phyloP scores from a whole-genome alignment of 192 early-diverging fungal species.

The Coemansia sp. region DNA sequence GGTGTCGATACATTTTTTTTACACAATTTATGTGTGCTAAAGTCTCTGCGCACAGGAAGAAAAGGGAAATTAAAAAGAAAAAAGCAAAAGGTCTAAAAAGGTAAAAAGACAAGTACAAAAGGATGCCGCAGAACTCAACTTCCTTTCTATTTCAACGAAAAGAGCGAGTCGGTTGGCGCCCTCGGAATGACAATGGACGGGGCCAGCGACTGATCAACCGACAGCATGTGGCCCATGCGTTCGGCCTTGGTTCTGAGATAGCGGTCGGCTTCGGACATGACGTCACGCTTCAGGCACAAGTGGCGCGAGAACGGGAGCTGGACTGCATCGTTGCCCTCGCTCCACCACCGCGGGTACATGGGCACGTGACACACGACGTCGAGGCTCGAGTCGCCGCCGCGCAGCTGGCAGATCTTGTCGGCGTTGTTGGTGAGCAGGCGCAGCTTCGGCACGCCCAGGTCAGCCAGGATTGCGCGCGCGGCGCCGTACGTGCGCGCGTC shows the following conservation, averaged over 20 bases:
- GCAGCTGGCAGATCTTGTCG: constrained; percentile 84
- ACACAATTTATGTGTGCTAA: too few relatives aligned
- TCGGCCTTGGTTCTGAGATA: constrained; percentile 89
- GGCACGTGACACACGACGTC: constrained; percentile 78
- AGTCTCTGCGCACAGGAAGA: too few relatives aligned
- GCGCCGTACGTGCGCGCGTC: constrained; percentile 94
- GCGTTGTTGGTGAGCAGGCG: constrained; percentile 95
- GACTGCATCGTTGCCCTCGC: constrained; percentile 17
- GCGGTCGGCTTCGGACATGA: constrained; percentile 68
- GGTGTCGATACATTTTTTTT: too few relatives aligned
- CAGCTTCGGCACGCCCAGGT: constrained; percentile 70
- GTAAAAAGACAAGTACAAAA: neutral
- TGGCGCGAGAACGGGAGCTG: constrained; percentile 38
- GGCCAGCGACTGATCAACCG: constrained; percentile 12
- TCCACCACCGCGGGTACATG: constrained; percentile 97
- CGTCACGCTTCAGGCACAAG: constrained; percentile 22
- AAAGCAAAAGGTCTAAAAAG: neutral
- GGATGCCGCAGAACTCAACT: neutral
- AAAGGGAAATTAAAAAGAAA: neutral
- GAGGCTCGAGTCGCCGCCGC: constrained; percentile 51
- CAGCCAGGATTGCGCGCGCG: constrained; percentile 83
- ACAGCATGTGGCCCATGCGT: constrained; percentile 88
- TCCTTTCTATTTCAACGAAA: neutral
- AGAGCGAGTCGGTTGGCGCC: neutral
- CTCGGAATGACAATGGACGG: constrained; percentile 7